Evolutionary conservation across 352 stramenopile genomes (phyloP).

Genomic region (Globisporangium mamillatum): DNA sequence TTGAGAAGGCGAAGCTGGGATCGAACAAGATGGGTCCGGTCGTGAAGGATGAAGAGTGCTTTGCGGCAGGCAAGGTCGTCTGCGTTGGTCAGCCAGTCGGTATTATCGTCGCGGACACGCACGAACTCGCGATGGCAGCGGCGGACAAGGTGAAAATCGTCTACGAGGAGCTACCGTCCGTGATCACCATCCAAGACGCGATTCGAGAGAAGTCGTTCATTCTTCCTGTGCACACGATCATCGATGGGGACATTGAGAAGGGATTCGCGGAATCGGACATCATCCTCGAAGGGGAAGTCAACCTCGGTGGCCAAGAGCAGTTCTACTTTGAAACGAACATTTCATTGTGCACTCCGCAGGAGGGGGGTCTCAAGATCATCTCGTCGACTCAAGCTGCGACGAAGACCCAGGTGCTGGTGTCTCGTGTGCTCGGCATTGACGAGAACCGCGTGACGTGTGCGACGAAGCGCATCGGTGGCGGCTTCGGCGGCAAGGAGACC

Average conservation of each 20-base stretch:
- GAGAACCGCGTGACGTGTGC: slow-evolving; percentile 89
- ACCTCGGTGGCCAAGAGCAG: slow-evolving; percentile 92
- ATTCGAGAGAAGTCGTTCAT: slow-evolving; percentile 92
- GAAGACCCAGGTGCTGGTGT: slow-evolving; percentile 90
- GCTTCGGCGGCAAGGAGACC: slow-evolving; percentile 97
- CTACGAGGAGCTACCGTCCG: slow-evolving; percentile 86
- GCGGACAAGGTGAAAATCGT: slow-evolving; percentile 84
- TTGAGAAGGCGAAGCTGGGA: slow-evolving; percentile 55
- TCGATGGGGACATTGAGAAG: slow-evolving; percentile 76
- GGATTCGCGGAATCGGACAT: slow-evolving; percentile 66
- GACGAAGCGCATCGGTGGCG: slow-evolving; percentile 95
- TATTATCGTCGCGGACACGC: slow-evolving; percentile 79
- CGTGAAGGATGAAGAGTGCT: slow-evolving; percentile 87
- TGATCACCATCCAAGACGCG: slow-evolving; percentile 95
- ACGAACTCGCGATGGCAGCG: slow-evolving; percentile 70
- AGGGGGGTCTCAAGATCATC: slow-evolving; percentile 92
- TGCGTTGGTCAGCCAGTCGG: slow-evolving; percentile 82
- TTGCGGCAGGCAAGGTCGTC: slow-evolving; percentile 65
- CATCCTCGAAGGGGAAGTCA: slow-evolving; percentile 86
- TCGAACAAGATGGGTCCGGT: slow-evolving; percentile 81
- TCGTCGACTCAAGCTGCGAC: slow-evolving; percentile 92
- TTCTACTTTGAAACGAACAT: slow-evolving; percentile 96
- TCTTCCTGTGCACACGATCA: slow-evolving; percentile 76
- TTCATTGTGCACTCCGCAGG: slow-evolving; percentile 71
- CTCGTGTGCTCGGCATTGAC: slow-evolving; percentile 89